Conservation (phyloP, 768 basidiomycete genomes). For the Tephrocybe rancida region DNA sequence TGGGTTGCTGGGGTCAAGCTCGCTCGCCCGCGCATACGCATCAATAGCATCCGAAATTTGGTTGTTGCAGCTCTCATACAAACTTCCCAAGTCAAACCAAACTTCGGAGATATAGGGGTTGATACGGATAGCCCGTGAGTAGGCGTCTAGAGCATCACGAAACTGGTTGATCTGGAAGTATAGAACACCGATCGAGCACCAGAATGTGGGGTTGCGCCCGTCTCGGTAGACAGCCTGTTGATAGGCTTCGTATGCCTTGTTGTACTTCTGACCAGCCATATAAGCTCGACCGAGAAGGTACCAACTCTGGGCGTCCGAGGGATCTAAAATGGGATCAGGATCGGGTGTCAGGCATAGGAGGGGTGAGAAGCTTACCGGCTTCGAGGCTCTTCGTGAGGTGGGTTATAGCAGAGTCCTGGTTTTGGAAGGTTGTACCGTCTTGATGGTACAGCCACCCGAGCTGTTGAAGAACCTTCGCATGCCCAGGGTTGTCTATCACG, state of each 20-base stretch:
- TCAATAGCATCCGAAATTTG: conserved; percentile 99
- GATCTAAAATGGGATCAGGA: conserved; percentile 52
- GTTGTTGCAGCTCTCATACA: conserved; percentile 99
- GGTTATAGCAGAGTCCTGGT: conserved; percentile 91
- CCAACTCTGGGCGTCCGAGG: conserved; percentile 97
- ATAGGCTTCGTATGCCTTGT: conserved; percentile 99
- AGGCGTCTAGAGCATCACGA: conserved; percentile 97
- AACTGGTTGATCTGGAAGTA: conserved; percentile 99
- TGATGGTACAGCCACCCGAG: conserved; percentile 98
- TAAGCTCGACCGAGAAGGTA: conserved; percentile 97
- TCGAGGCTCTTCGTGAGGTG: conserved; percentile 95
- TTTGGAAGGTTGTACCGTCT: conserved; percentile 92
- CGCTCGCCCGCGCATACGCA: conserved; percentile 93
- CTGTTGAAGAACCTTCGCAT: conserved; percentile 97
- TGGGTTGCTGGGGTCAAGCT: conserved; percentile 86
- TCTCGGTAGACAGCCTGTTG: conserved; percentile 99
- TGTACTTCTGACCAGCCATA: conserved; percentile 98
- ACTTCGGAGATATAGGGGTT: conserved; percentile 97
- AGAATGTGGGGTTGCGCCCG: conserved; percentile 98
- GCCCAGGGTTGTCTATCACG: conserved; percentile 87
- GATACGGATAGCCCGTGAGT: conserved; percentile 97
- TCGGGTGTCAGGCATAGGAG: not conserved
- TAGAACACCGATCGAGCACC: conserved; percentile 98
- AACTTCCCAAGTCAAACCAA: conserved; percentile 95
- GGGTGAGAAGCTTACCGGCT: conserved; percentile 62